phyloP scores from a whole-genome alignment of 352 stramenopile species.

The Phytophthora hybrid region DNA sequence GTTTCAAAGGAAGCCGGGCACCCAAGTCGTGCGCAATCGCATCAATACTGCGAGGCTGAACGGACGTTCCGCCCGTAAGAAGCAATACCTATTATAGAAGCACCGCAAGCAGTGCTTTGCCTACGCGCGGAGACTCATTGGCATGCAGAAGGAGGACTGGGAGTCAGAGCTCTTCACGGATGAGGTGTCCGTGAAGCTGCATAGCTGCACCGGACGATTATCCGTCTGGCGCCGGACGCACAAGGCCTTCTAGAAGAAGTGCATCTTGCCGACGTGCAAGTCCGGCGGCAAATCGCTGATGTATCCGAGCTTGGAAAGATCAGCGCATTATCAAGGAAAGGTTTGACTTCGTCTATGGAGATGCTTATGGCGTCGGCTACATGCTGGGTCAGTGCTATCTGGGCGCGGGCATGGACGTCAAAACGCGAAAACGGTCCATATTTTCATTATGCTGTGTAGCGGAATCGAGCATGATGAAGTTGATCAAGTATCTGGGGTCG shows the following conservation, averaged over 20 bases:
- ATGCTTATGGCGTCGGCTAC: background rate
- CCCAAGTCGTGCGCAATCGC: background rate
- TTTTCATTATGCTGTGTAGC: background rate
- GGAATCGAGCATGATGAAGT: background rate
- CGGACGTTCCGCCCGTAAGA: background rate
- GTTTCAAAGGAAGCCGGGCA: background rate
- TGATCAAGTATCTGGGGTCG: too few relatives aligned
- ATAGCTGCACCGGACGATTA: too few relatives aligned
- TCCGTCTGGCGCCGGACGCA: too few relatives aligned
- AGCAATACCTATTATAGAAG: background rate
- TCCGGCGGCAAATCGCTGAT: too few relatives aligned
- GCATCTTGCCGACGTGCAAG: too few relatives aligned
- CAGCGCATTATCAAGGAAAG: background rate
- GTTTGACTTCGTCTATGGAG: background rate
- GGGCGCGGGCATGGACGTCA: background rate
- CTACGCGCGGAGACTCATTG: too few relatives aligned
- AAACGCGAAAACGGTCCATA: background rate
- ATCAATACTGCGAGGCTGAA: background rate
- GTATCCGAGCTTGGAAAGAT: background rate
- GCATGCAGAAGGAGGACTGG: too few relatives aligned
- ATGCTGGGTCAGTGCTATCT: background rate
- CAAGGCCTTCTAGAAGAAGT: too few relatives aligned
- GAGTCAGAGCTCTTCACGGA: too few relatives aligned
- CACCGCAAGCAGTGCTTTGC: too few relatives aligned
- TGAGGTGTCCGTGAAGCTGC: too few relatives aligned